Evolutionary conservation across 495 filamentous ascomycete genomes (phyloP).

Genomic region (Pyrenula massariospora): DNA sequence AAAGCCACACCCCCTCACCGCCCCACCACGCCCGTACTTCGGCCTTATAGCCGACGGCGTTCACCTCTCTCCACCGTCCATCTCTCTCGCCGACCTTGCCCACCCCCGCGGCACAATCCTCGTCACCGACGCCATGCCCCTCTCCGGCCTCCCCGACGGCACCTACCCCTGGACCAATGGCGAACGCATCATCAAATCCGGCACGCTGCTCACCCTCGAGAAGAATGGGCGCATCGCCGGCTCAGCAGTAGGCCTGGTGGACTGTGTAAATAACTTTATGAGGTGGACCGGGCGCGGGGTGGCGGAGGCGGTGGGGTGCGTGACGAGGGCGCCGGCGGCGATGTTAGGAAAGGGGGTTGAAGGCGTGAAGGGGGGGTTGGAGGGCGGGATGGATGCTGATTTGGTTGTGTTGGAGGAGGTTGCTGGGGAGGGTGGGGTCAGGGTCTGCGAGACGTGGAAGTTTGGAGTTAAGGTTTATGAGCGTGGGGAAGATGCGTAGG

Average conservation of each 20-base stretch:
- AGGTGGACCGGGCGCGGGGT: conserved; percentile 55
- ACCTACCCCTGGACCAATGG: conserved; percentile 72
- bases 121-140: conserved; percentile 49
- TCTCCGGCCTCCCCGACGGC: conserved; percentile 62
- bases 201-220: conserved; percentile 53
- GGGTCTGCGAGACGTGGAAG: conserved; percentile 68
- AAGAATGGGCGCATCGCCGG: conserved; percentile 62
- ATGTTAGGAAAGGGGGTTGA: conserved; percentile 56
- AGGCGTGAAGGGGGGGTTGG: conserved; percentile 48
- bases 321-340: conserved; percentile 59
- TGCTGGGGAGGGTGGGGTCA: conserved; percentile 36
- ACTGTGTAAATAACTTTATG: conserved; percentile 73
- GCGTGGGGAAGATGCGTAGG: conserved; percentile 16
- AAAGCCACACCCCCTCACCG: conserved; percentile 33
- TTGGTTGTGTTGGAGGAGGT: conserved; percentile 53
- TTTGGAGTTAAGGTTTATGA: conserved; percentile 47
- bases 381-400: conserved; percentile 67
- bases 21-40: conserved; percentile 37
- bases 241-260: conserved; percentile 58
- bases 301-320: conserved; percentile 53
- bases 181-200: conserved; percentile 56
- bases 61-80: conserved; percentile 48
- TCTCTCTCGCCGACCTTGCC: conserved; percentile 47
- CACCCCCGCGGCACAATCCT: conserved; percentile 44
- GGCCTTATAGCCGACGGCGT: conserved; percentile 52